Base-by-base conservation (phyloP, 1,284 basidiomycete genomes). In the Spongiforma sp. region DNA sequence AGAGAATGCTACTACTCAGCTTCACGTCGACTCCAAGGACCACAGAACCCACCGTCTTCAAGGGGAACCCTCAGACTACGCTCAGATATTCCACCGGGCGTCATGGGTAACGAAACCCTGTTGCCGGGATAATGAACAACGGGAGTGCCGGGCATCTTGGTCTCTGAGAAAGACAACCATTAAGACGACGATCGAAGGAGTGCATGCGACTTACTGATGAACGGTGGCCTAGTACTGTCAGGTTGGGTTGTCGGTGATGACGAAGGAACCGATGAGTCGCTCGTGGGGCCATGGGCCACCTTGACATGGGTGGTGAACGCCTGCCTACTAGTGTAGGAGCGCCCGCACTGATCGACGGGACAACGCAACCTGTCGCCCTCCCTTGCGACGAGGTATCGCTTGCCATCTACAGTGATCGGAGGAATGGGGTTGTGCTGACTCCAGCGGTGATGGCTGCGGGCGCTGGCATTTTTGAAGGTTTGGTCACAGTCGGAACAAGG, bases 231-330 rank as follows among this genome's bases (percentile, higher is more conserved):
- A 28, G 8, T 10, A 28, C 9, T 32, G 48, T 19, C 21, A 15
- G 17, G 26, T 19, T 50, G 43, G 43, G 43, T 24, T 10, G 48
- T 30, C 6, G 9, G 28, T 28, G 48, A 19, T 32, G 48, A 21
- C 30, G 26, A 32, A 30, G 26, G 28, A 9, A 21, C 30, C 11
- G 48, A 50, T 19, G 48, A 19, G 2, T 30, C 17, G 28, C 26
- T 50, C 14, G 24, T 50, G 14, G 9, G 15, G 28, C 26, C 48
- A 21, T 50, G 26, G 0, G 48, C 26, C 4, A 15, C 17, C 28
- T 50, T 62, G 24, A 50, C 5, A 15, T 64, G 63, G 19, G 58
- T 64, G 19, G 12, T 12, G 30, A 64, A 63, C 5, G 14, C 30
- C 26, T 62, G 19, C 33, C 52, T 46, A 30, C 28, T 55, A 14